Evolutionary conservation across 2,329 filamentous ascomycete species (phyloP).

Genomic region (Colletotrichum orbiculare): DNA sequence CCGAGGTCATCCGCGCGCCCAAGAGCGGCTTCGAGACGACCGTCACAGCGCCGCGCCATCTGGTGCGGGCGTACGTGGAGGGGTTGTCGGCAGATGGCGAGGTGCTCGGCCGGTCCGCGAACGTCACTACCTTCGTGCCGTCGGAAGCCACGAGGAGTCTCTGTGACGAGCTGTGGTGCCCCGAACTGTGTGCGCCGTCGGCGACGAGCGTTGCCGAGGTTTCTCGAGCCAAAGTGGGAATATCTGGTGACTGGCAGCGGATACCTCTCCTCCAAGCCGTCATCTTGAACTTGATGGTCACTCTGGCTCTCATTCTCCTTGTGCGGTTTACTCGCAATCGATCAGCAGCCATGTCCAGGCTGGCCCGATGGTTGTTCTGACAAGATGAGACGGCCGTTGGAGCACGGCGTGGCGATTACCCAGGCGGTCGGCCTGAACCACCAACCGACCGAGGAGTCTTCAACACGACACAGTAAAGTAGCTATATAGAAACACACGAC

Average conservation of each 20-base stretch:
- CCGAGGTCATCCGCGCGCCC: neutral
- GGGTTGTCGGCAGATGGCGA: neutral
- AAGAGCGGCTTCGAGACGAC: conserved; percentile 9
- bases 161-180: conserved; percentile 1
- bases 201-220: neutral
- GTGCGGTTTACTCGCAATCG: neutral
- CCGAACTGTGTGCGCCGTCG: neutral
- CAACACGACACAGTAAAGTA: no score
- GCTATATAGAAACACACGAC: no score
- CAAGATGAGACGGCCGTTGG: no score
- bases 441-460: no score
- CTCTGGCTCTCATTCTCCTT: neutral
- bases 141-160: neutral
- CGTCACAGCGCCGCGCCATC: neutral
- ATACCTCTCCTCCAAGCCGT: neutral
- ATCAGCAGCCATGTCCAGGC: neutral
- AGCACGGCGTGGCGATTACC: no score
- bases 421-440: no score
- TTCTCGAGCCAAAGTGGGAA: neutral
- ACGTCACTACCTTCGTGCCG: neutral
- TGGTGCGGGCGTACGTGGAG: neutral
- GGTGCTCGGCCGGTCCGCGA: conserved; percentile 1
- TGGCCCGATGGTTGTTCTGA: neutral
- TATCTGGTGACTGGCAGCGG: neutral
- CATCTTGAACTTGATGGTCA: neutral